These are phyloP conservation scores for Pseudotsuga menziesii DNA, from an alignment of 75 land plant species.

Conservation along the genomic window DNA sequence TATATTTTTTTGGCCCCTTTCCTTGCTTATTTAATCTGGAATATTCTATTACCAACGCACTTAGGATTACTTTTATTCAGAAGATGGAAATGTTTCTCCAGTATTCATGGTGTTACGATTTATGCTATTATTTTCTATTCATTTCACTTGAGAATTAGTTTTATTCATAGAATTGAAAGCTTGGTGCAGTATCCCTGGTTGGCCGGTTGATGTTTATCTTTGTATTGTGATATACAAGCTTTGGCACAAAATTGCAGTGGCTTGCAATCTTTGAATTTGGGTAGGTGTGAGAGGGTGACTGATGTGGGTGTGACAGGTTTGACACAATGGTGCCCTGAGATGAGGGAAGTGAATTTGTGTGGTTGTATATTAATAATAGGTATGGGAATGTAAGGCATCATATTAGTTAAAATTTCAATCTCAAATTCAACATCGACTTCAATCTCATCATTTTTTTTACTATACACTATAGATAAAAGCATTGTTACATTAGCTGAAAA, in stretches of 20 bases:
- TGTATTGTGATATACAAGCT: constrained; percentile 48
- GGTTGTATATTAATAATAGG: constrained; percentile 92
- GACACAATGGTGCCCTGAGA: constrained; percentile 86
- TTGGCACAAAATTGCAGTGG: constrained; percentile 66
- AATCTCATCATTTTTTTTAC: neutral
- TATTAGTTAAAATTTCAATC: neutral
- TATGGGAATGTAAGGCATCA: constrained; percentile 13
- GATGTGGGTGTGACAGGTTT: constrained; percentile 83
- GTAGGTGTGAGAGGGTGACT: constrained; percentile 88
- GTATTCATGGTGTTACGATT: neutral
- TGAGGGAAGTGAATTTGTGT: constrained; percentile 81
- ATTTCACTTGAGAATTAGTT: neutral
- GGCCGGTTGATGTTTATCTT: no score
- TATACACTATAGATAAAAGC: constrained; percentile 66
- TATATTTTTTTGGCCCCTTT: no score
- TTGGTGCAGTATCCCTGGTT: no score
- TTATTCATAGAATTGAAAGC: no score
- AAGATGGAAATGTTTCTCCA: neutral
- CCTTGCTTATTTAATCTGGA: neutral
- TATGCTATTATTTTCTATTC: neutral
- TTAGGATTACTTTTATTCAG: neutral
- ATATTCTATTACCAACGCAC: neutral
- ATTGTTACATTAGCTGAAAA: constrained; percentile 86
- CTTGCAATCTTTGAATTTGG: constrained; percentile 74
- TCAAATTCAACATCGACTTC: neutral